These are phyloP conservation scores for Zygnema circumcarinatum DNA, from an alignment of 139 green algal species.

Conservation along the genomic window DNA sequence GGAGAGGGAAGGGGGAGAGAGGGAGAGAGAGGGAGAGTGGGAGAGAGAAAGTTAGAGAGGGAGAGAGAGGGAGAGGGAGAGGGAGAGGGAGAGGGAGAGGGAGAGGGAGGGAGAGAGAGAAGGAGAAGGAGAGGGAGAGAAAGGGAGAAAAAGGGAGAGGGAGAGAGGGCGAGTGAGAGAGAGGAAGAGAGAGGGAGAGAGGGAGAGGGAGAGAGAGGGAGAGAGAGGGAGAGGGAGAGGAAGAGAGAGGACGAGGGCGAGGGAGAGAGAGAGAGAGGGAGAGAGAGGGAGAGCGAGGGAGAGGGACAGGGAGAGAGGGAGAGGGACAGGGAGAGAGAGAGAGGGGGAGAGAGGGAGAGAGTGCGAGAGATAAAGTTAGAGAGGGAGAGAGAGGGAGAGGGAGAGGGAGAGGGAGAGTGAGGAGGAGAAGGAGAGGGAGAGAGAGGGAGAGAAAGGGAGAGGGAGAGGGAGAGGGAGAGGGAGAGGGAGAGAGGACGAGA, in stretches of 20 bases:
- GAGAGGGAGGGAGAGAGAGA: not conserved
- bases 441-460: not conserved
- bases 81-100: not conserved
- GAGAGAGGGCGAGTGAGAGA: not conserved
- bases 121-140: not conserved
- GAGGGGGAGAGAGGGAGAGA: not conserved
- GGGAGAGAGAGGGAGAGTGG: not conserved
- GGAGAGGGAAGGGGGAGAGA: not conserved
- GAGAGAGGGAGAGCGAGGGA: not conserved
- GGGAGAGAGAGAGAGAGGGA: not conserved
- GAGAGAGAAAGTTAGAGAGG: not conserved
- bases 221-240: not conserved
- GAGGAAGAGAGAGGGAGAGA: not conserved
- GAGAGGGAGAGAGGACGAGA: not conserved
- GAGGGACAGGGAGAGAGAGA: not conserved
- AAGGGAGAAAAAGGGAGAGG: not conserved
- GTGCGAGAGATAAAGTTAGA: not conserved
- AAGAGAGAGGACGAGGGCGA: not conserved
- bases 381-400: not conserved
- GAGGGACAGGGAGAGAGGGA: not conserved
- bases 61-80: not conserved
- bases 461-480: not conserved
- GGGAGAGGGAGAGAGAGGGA: not conserved
- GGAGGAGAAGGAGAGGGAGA: conserved; percentile 34
- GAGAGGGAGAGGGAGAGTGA: not conserved